Conservation (phyloP, 805 yeast species). For the Kazachstania bromeliacearum region DNA sequence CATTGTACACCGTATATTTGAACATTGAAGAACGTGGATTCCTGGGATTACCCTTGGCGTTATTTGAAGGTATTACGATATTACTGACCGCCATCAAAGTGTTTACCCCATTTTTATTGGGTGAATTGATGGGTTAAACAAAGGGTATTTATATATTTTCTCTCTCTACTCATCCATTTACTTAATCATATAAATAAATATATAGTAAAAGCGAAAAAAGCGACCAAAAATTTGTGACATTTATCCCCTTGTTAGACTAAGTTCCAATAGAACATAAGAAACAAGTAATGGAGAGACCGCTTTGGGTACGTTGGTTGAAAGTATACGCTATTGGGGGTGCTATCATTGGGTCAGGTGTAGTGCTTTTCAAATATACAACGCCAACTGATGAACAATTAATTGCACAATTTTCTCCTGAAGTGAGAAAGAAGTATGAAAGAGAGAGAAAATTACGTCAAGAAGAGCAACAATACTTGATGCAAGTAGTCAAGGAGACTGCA, state of each 20-base stretch:
- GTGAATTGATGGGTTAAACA: conserved; percentile 34
- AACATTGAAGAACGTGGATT: conserved; percentile 62
- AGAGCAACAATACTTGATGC: conserved; percentile 64
- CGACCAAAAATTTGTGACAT: too few relatives aligned
- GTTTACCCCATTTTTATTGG: conserved; percentile 67
- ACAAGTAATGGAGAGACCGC: conserved; percentile 30
- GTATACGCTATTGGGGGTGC: conserved; percentile 54
- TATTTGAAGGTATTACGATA: conserved; percentile 59
- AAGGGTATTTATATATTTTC: too few relatives aligned
- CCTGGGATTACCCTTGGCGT: conserved; percentile 57
- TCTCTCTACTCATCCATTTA: not conserved
- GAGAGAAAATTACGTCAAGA: conserved; percentile 51
- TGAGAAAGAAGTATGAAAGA: conserved; percentile 62
- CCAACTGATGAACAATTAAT: conserved; percentile 81
- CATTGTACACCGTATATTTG: conserved; percentile 66
- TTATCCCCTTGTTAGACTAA: too few relatives aligned
- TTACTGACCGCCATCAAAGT: conserved; percentile 66
- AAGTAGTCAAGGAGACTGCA: conserved; percentile 53
- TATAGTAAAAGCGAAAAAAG: too few relatives aligned
- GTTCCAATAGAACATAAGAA: too few relatives aligned
- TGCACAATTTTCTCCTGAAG: conserved; percentile 69
- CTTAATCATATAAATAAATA: not conserved
- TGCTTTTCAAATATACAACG: conserved; percentile 61
- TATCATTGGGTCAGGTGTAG: conserved; percentile 62
- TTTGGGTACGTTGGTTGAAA: conserved; percentile 52